Base-by-base conservation (phyloP, 345 rosid species). In the Geranium rotundifolium region DNA sequence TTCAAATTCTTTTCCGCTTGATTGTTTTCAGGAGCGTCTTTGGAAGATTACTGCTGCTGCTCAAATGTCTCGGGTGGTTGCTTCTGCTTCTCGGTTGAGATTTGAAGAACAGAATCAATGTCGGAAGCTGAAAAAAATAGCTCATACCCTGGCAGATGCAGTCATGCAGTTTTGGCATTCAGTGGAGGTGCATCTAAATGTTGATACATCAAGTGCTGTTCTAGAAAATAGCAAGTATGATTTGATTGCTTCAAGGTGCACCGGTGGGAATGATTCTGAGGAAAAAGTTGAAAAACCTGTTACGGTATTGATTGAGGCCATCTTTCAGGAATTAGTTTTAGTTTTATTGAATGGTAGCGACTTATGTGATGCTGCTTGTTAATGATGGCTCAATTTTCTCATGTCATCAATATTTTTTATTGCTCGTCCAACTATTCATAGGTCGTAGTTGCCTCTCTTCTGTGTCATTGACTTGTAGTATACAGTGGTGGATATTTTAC, bases 1-100 rank as follows among this genome's bases (percentile, higher is more conserved):
- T 14, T 46, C 16, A 46, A 12, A 46, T 14, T 46, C 16, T 46
- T 46, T 5, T 46, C 16, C 16, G 3, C 52, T 46, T 46, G 15
- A 7, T 46, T 46, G 52, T 7, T 34, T 34, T 34, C 41, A 95
- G 97, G 99, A 95, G 81, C 96, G 97, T 31, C 81, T 95, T 67
- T 95, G 99, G 99, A 95, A 95, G 77, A 82, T 75, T 82, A 95
- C 97, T 62, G 91, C 93, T 75, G 97, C 99, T 57, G 83, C 96
- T 63, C 97, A 87, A 82, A 79, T 88, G 73, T 86, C 89, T 78
- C 93, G 54, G 67, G 80, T 77, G 66, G 80, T 73, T 76, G 95
- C 88, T 66, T 76, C 80, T 69, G 73, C 84, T 73, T 86, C 84
- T 58, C 83, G 63, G 67, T 62, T 76, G 72, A 95, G 84, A 76